These are phyloP conservation scores for Pleurotus tuber-regium DNA, from an alignment of 768 basidiomycete species.

Conservation along the genomic window DNA sequence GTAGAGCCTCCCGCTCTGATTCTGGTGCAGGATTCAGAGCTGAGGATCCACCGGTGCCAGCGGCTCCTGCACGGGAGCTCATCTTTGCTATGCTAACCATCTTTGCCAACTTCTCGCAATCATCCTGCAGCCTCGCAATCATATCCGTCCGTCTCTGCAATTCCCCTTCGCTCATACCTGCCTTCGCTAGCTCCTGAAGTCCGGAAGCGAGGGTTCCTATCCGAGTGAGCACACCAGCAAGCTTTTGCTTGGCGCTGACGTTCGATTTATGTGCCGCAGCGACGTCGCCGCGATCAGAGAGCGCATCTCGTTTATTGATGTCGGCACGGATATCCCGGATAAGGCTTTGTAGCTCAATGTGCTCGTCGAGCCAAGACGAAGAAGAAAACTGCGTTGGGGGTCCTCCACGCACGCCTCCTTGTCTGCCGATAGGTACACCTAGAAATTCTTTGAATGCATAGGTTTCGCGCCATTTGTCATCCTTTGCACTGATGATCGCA, in stretches of 20 bases:
- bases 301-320: conserved; percentile 84
- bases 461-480: conserved; percentile 78
- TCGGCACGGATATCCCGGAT: conserved; percentile 83
- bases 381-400: conserved; percentile 58
- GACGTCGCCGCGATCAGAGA: conserved; percentile 73
- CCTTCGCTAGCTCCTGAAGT: conserved; percentile 58
- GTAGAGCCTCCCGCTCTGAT: conserved; percentile 62
- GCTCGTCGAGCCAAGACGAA: conserved; percentile 89
- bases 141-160: conserved; percentile 85
- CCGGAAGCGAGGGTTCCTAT: conserved; percentile 70
- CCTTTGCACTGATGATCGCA: conserved; percentile 78
- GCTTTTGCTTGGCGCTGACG: conserved; percentile 82
- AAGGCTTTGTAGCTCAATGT: conserved; percentile 70
- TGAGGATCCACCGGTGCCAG: conserved; percentile 22
- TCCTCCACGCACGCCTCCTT: conserved; percentile 29
- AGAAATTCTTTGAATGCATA: conserved; percentile 86
- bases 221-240: conserved; percentile 75
- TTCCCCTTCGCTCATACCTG: conserved; percentile 90
- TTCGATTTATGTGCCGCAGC: conserved; percentile 73
- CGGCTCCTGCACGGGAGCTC: conserved; percentile 33
- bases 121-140: conserved; percentile 85
- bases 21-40: conserved; percentile 44
- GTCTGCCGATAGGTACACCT: conserved; percentile 69
- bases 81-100: conserved; percentile 79
- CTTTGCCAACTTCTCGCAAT: conserved; percentile 83